Evolutionary conservation across 2,329 filamentous ascomycete species (phyloP).

Genomic region (Penicillium sp.): DNA sequence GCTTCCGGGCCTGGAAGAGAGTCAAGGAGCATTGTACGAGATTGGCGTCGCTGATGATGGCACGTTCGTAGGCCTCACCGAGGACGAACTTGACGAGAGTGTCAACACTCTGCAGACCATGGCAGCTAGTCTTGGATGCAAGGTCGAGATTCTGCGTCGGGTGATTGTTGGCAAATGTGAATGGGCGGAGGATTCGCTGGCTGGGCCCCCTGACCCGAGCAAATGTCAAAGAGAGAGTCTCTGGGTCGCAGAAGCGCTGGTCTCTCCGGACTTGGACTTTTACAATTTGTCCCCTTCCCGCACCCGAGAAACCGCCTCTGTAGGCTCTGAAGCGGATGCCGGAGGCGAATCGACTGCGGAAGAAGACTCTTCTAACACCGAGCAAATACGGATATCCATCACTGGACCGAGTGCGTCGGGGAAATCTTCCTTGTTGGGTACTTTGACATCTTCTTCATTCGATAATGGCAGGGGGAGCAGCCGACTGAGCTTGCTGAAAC

Average conservation of each 20-base stretch:
- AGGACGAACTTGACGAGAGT: conserved; percentile 91
- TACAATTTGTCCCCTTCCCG: conserved; percentile 31
- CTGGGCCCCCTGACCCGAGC: conserved; percentile 23
- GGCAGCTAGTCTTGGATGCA: conserved; percentile 89
- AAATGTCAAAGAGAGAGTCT: conserved; percentile 57
- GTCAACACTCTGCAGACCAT: conserved; percentile 81
- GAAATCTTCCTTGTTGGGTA: conserved; percentile 88
- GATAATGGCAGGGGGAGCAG: conserved; percentile 94
- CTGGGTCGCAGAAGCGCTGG: conserved; percentile 86
- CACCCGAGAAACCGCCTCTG: conserved; percentile 1
- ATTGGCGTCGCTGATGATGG: conserved; percentile 96
- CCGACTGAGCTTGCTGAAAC: conserved; percentile 82
- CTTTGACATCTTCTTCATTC: conserved; percentile 79
- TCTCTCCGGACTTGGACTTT: conserved; percentile 69
- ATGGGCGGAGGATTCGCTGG: conserved; percentile 38
- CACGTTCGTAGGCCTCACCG: conserved; percentile 80
- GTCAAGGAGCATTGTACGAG: conserved; percentile 89
- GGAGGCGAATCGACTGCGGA: conserved; percentile 11
- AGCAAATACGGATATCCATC: conserved; percentile 83
- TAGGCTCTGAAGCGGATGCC: background rate
- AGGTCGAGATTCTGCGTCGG: conserved; percentile 76
- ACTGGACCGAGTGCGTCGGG: conserved; percentile 88
- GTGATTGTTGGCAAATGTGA: conserved; percentile 85
- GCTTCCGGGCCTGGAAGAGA: conserved; percentile 82
- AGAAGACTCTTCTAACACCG: conserved; percentile 54